Evolutionary conservation across 2,329 filamentous ascomycete genomes (phyloP).

Genomic region (Myrmaecium sp.): DNA sequence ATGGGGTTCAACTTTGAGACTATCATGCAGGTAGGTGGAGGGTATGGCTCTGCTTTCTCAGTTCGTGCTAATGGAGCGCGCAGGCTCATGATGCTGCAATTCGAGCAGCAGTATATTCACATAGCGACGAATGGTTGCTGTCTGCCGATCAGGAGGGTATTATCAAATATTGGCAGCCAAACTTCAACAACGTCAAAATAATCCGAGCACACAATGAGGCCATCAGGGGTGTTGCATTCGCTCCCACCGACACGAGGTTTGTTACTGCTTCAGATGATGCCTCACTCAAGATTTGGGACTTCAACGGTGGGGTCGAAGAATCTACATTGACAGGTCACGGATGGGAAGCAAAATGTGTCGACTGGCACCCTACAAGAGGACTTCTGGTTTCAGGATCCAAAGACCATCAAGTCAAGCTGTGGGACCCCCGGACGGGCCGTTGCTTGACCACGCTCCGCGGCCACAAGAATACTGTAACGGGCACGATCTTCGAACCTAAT

Average conservation of each 20-base stretch:
- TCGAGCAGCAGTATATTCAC: conserved; percentile 69
- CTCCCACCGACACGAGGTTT: conserved; percentile 88
- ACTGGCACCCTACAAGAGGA: conserved; percentile 95
- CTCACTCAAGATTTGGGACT: conserved; percentile 89
- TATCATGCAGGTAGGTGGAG: conserved; percentile 58
- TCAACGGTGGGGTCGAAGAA: conserved; percentile 71
- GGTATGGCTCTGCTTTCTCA: too few relatives aligned
- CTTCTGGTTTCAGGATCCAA: conserved; percentile 92
- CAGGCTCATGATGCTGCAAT: conserved; percentile 77
- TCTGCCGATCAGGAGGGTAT: conserved; percentile 90
- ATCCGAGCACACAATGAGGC: conserved; percentile 82
- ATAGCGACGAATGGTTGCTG: conserved; percentile 92
- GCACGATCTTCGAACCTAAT: conserved; percentile 75
- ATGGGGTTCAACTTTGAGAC: conserved; percentile 99
- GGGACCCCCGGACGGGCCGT: conserved; percentile 84
- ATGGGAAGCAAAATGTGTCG: conserved; percentile 93
- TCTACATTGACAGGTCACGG: conserved; percentile 79
- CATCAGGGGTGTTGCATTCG: conserved; percentile 81
- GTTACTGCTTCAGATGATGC: conserved; percentile 92
- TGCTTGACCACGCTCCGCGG: conserved; percentile 89
- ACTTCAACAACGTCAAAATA: conserved; percentile 96
- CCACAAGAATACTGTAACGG: conserved; percentile 94
- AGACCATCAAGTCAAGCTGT: conserved; percentile 92
- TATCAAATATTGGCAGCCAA: conserved; percentile 97
- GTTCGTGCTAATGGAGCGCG: not conserved